A percentile compares a stretch with the other conserved stretches of the same genome.
These are phyloP conservation scores for Tylopilus felleus DNA, from an alignment of 768 basidiomycete species.

Conservation along the genomic window DNA sequence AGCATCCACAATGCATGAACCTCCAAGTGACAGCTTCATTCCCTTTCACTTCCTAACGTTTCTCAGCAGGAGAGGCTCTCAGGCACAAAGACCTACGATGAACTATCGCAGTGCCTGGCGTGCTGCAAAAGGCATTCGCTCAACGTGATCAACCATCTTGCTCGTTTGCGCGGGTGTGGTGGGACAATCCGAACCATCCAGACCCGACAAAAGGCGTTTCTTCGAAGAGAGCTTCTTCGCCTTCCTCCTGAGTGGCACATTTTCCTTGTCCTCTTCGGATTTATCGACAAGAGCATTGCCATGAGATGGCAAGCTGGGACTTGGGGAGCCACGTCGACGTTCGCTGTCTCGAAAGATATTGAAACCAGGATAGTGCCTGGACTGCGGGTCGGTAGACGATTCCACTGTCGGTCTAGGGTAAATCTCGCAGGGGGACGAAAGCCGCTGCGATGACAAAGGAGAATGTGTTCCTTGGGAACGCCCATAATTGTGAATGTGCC, in stretches of 20 bases:
- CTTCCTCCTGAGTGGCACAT: constrained; percentile 47
- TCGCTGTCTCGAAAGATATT: constrained; percentile 48
- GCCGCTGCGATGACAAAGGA: constrained; percentile 10
- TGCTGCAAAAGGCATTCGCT: constrained; percentile 15
- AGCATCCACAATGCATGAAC: constrained; percentile 5
- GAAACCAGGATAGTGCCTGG: constrained; percentile 69
- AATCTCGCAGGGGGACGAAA: constrained; percentile 18
- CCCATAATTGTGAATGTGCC: constrained; percentile 9
- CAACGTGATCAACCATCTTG: constrained; percentile 5
- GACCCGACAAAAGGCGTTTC: constrained; percentile 15
- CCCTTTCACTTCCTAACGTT: background rate
- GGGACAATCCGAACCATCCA: constrained; percentile 2
- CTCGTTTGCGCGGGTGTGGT: constrained; percentile 4
- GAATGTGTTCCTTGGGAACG: constrained; percentile 8
- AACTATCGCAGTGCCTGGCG: constrained; percentile 21
- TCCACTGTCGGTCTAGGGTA: constrained; percentile 35
- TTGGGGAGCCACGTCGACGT: constrained; percentile 9
- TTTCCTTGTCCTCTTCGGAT: constrained; percentile 55
- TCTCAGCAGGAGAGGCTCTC: background rate
- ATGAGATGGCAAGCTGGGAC: constrained; percentile 1
- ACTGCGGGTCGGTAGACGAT: constrained; percentile 46
- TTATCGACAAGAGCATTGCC: constrained; percentile 5
- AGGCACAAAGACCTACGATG: background rate
- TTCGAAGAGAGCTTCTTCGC: constrained; percentile 38
- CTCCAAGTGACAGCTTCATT: background rate